Evolutionary conservation across 306 rosid species (phyloP).

Genomic region (Trifolium pratense): DNA sequence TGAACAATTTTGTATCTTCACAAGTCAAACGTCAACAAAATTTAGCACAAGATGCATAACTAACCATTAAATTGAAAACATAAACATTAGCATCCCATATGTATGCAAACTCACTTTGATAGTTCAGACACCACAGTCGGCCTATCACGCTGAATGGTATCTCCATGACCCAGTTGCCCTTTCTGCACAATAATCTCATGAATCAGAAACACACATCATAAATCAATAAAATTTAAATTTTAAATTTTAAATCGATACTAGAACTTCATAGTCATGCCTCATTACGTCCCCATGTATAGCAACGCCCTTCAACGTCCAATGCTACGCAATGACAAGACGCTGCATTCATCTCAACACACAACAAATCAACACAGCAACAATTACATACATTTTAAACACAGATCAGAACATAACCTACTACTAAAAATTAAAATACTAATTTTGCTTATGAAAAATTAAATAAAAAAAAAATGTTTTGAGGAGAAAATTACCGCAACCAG

Average conservation of each 20-base stretch:
- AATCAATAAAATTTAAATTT: background rate
- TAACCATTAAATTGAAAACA: background rate
- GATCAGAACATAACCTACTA: background rate
- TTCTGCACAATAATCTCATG: constrained; percentile 61
- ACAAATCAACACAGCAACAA: background rate
- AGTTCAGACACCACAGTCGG: constrained; percentile 96
- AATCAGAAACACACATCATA: constrained; percentile 26
- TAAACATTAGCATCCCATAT: background rate
- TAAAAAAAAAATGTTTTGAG: too few species aligned
- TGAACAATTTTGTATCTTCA: constrained; percentile 72
- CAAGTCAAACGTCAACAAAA: constrained; percentile 29
- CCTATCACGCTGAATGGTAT: constrained; percentile 89
- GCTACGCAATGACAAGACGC: constrained; percentile 97
- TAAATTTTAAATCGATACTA: background rate
- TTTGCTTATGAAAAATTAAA: background rate
- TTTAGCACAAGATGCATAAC: constrained; percentile 32
- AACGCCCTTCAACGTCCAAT: constrained; percentile 92
- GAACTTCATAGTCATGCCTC: constrained; percentile 62
- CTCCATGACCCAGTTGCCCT: constrained; percentile 99
- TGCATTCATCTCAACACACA: constrained; percentile 47
- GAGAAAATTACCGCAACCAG: constrained; percentile 67
- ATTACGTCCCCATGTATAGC: constrained; percentile 99
- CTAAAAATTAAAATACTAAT: background rate
- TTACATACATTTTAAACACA: background rate
- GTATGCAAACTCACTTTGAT: constrained; percentile 67